Base-by-base conservation (phyloP, 352 stramenopile genomes). In the Ophiocytium majus region DNA sequence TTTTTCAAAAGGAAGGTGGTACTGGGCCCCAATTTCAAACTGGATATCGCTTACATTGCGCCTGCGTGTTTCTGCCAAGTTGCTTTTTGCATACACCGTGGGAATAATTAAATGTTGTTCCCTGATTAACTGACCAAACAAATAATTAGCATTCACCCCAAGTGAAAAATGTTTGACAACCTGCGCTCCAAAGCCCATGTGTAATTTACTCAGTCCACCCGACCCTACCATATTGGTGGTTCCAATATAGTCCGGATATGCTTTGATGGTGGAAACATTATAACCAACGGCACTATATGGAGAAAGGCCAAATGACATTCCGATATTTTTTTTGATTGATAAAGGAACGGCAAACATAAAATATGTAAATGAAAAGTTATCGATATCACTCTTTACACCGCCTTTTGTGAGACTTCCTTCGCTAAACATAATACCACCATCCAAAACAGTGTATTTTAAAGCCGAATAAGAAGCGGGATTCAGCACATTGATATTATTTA, bases 81-180 rank as follows among this genome's bases (percentile, higher is more conserved):
- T 71, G 57, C 28, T 23, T 23, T 71, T 23, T 23, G 23, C 28
- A 23, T 23, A 71, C 57, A 28, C 23, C 23, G 23, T 71, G 28
- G 57, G 57, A 28, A 23, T 23, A 71, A 23, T 23, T 28, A 71
- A 23, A 28, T 71, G 19, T 71, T 23, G 23, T 23, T 71, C 23
- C 23, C 28, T 71, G 23, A 23, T 71, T 23, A 71, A 23, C 23
- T 23, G 28, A 28, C 57, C 57, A 71, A 71, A 71, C 57, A 71
- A 71, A 71, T 71, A 71, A 71, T 71, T 71, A 71, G 57, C 57
- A 28, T 71, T 71, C 28, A 28, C 57, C 23, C 57, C 57, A 71
- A 71, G 23, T 23, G 19, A 23, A 71, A 71, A 71, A 28, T 71
- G 19, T 71, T 71, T 71, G 28, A 71, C 23, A 28, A 28, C 19